Evolutionary conservation across 768 basidiomycete species (phyloP).

Genomic region (Tricholoma bakamatsutake): DNA sequence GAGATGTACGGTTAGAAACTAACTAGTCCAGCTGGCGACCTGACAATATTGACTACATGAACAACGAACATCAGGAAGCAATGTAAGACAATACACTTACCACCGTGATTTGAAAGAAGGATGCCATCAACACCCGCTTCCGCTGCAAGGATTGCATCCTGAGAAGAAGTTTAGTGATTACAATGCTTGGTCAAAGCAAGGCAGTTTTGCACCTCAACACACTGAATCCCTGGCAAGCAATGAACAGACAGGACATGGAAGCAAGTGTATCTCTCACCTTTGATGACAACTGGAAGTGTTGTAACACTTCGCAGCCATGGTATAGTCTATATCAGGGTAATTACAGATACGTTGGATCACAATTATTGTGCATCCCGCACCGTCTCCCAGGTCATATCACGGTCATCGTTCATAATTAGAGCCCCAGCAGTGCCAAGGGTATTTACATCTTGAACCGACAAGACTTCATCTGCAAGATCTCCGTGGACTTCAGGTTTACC

Average conservation of each 20-base stretch:
- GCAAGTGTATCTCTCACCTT: constrained; percentile 39
- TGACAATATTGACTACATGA: constrained; percentile 15
- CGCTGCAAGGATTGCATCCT: constrained; percentile 84
- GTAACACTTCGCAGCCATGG: constrained; percentile 72
- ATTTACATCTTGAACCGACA: constrained; percentile 26
- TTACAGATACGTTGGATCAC: not conserved
- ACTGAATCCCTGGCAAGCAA: constrained; percentile 53
- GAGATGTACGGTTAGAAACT: constrained; percentile 15
- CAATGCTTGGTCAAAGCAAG: not conserved
- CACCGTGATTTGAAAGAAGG: constrained; percentile 88
- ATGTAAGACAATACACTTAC: constrained; percentile 27
- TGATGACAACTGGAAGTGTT: constrained; percentile 65
- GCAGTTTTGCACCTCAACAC: constrained; percentile 48
- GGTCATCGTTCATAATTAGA: constrained; percentile 59
- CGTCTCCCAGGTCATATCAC: constrained; percentile 75
- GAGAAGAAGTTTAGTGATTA: constrained; percentile 11
- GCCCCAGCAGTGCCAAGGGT: constrained; percentile 63
- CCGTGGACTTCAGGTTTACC: constrained; percentile 22
- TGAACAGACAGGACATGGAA: not conserved
- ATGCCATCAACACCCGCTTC: constrained; percentile 86
- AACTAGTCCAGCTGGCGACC: constrained; percentile 82
- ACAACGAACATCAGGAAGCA: not conserved
- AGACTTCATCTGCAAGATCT: constrained; percentile 28
- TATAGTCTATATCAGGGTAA: constrained; percentile 45
- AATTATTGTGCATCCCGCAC: constrained; percentile 24